Percentiles rank a stretch among this genome's conserved stretches.
phyloP scores from a whole-genome alignment of 148 eudicot genomes.

The Rhododendron ovatum region DNA sequence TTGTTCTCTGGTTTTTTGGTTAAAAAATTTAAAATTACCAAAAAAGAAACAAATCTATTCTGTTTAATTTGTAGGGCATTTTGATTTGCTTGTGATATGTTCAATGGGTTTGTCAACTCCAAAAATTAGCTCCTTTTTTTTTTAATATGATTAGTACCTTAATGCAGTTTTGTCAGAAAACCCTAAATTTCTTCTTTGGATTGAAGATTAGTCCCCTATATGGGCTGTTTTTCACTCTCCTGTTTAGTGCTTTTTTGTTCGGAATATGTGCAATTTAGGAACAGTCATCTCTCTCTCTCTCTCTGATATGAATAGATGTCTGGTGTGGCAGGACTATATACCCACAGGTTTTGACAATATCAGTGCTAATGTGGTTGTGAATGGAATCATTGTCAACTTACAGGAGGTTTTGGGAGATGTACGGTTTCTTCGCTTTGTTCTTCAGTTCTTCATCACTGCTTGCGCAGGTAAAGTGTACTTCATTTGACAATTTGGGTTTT shows the following conservation, averaged over 20 bases:
- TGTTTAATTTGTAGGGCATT: too few species aligned
- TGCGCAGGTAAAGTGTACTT: too few species aligned
- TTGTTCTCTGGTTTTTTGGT: too few species aligned
- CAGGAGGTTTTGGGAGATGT: too few species aligned
- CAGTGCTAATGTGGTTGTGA: slow-evolving; percentile 79
- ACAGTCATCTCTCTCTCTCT: not conserved
- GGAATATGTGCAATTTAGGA: not conserved
- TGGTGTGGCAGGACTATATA: slow-evolving; percentile 57
- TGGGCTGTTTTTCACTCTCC: not conserved
- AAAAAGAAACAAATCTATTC: too few species aligned
- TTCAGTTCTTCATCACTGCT: too few species aligned
- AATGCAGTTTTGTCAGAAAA: too few species aligned
- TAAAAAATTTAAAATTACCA: too few species aligned
- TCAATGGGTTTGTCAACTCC: slow-evolving; percentile 8
- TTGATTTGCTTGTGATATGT: slow-evolving; percentile 4
- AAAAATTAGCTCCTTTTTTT: not conserved
- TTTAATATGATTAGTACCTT: too few species aligned
- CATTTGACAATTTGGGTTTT: too few species aligned
- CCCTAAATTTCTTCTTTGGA: not conserved
- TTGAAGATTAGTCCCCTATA: not conserved
- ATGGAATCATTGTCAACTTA: slow-evolving; percentile 73
- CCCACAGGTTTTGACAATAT: slow-evolving; percentile 85
- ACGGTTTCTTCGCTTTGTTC: too few species aligned
- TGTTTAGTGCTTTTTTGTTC: not conserved
- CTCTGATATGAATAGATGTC: not conserved